These are phyloP conservation scores for Croton setiger DNA, from an alignment of 441 rosid genomes.

Conservation along the genomic window DNA sequence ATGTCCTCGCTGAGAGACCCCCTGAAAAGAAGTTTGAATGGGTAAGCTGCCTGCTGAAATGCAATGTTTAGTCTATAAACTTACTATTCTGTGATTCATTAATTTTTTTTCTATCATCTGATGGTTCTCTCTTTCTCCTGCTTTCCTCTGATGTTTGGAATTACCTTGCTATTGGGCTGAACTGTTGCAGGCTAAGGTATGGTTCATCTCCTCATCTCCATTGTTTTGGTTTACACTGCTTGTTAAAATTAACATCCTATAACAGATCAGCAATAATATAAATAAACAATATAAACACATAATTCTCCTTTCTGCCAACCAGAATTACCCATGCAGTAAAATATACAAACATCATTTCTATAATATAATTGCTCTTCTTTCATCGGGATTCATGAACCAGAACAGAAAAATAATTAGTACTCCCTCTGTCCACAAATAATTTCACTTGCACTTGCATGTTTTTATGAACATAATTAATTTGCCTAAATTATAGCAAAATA, in stretches of 20 bases:
- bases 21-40: slow-evolving; percentile 62
- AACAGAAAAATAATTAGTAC: too few relatives aligned
- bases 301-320: neutral
- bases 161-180: slow-evolving; percentile 27
- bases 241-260: neutral
- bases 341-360: neutral
- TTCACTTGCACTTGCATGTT: too few relatives aligned
- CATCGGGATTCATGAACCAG: neutral
- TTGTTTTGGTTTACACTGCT: neutral
- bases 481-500: too few relatives aligned
- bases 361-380: neutral
- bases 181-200: slow-evolving; percentile 85
- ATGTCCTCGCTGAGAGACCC: slow-evolving; percentile 78
- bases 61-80: neutral
- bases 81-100: neutral
- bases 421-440: too few relatives aligned
- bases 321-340: neutral
- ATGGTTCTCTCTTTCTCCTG: slow-evolving; percentile 17
- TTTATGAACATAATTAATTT: too few relatives aligned
- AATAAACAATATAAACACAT: neutral
- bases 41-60: slow-evolving; percentile 45
- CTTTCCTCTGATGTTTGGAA: slow-evolving; percentile 39
- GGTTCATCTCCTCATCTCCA: slow-evolving; percentile 11
- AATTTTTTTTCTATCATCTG: slow-evolving; percentile 3
- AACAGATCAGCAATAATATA: neutral